Percentiles rank a stretch among this genome's conserved stretches.
phyloP scores from a whole-genome alignment of 2,329 filamentous ascomycete species.

The Venturiaceae sp. region DNA sequence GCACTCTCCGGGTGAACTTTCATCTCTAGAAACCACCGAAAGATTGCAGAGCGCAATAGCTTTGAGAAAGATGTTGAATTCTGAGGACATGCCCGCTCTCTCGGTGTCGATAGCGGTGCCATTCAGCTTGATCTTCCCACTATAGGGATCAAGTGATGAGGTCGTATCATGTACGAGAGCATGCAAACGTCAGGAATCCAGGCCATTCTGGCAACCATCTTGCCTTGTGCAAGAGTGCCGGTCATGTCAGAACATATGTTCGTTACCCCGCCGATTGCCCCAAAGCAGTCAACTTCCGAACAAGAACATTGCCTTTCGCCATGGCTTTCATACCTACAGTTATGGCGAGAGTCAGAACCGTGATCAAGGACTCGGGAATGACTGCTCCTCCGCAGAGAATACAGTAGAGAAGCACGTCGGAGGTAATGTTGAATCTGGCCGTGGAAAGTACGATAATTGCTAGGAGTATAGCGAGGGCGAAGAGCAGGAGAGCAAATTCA shows the following conservation, averaged over 20 bases:
- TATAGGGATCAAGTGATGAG: conserved; percentile 44
- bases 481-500: conserved; percentile 74
- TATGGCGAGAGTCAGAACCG: conserved; percentile 59
- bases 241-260: conserved; percentile 32
- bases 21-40: conserved; percentile 18
- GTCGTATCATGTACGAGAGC: conserved; percentile 43
- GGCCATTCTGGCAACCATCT: conserved; percentile 28
- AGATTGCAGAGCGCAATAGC: conserved; percentile 30
- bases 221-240: conserved; percentile 28
- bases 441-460: conserved; percentile 60
- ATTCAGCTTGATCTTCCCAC: conserved; percentile 13
- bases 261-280: conserved; percentile 30
- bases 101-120: conserved; percentile 17
- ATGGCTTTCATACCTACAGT: conserved; percentile 30
- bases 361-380: conserved; percentile 46
- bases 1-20: conserved; percentile 19
- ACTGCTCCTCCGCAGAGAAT: conserved; percentile 38
- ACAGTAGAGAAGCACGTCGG: conserved; percentile 37
- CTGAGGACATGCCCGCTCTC: conserved; percentile 15
- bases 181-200: conserved; percentile 36
- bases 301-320: conserved; percentile 30
- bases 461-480: conserved; percentile 61
- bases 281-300: conserved; percentile 26
- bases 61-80: conserved; percentile 21
- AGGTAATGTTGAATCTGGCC: conserved; percentile 36